Conservation (phyloP, 1,139 yeast species). For the Nakaseomyces uthaithaninus region DNA sequence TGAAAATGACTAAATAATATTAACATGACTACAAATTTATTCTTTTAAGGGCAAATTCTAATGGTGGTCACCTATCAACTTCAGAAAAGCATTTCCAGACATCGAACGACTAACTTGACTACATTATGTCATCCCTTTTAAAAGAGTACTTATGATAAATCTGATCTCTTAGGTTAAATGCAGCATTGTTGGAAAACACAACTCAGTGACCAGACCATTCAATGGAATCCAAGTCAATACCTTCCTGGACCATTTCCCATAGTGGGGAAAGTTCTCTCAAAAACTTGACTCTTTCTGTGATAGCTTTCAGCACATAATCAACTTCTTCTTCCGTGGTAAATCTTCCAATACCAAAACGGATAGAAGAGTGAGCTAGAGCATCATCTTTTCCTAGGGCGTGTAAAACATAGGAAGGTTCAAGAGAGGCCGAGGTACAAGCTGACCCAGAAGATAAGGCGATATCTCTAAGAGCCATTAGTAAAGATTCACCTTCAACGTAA, state of each 20-base stretch:
- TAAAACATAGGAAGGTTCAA: constrained; percentile 93
- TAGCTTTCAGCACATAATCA: constrained; percentile 85
- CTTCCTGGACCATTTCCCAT: constrained; percentile 99
- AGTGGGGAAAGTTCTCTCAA: constrained; percentile 89
- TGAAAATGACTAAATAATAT: constrained; percentile 3
- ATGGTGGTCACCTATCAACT: no score
- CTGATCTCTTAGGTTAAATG: no score
- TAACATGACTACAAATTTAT: constrained; percentile 3
- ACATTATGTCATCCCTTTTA: background rate
- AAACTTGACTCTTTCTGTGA: constrained; percentile 80
- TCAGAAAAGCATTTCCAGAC: no score
- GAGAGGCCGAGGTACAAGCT: constrained; percentile 98
- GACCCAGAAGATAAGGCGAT: constrained; percentile 95
- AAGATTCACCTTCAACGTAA: constrained; percentile 94
- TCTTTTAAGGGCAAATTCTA: no score
- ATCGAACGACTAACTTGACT: no score
- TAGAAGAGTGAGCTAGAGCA: constrained; percentile 94
- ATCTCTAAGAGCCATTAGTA: constrained; percentile 94
- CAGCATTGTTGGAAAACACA: background rate
- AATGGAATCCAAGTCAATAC: constrained; percentile 84
- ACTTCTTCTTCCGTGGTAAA: constrained; percentile 94
- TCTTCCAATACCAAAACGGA: constrained; percentile 94
- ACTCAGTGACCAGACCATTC: constrained; percentile 92
- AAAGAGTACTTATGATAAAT: constrained; percentile 1
- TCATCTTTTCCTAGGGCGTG: constrained; percentile 98